These are phyloP conservation scores for Sporothrix pallida DNA, from an alignment of 2,329 filamentous ascomycete genomes.

Conservation along the genomic window DNA sequence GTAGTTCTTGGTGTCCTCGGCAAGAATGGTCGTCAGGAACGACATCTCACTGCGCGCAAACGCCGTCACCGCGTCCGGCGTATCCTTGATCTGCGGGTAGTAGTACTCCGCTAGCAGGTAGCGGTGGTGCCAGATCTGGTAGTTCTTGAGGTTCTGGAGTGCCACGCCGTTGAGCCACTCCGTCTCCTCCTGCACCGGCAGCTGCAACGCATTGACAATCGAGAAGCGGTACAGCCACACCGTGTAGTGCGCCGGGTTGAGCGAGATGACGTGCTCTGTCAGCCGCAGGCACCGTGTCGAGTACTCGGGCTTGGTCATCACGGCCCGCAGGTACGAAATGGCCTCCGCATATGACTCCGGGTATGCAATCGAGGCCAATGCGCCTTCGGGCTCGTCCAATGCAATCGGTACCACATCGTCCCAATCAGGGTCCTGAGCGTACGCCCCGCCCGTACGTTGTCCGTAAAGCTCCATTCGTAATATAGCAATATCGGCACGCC, in stretches of 20 bases:
- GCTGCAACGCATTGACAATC: slow-evolving; percentile 70
- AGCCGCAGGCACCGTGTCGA: slow-evolving; percentile 78
- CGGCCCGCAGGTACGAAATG: slow-evolving; percentile 88
- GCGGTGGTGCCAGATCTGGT: slow-evolving; percentile 91
- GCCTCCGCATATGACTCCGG: slow-evolving; percentile 87
- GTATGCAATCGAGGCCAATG: slow-evolving; percentile 92
- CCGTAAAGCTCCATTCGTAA: slow-evolving; percentile 61
- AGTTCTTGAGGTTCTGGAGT: slow-evolving; percentile 89
- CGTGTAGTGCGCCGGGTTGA: slow-evolving; percentile 98
- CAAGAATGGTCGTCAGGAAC: slow-evolving; percentile 82
- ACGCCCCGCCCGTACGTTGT: slow-evolving; percentile 53
- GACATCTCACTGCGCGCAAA: slow-evolving; percentile 70
- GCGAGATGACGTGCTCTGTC: slow-evolving; percentile 85
- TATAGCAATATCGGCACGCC: slow-evolving; percentile 58
- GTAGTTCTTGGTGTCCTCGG: slow-evolving; percentile 92
- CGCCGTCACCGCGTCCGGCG: slow-evolving; percentile 59
- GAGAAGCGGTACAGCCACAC: slow-evolving; percentile 96
- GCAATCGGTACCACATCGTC: slow-evolving; percentile 83
- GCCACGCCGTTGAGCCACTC: slow-evolving; percentile 86
- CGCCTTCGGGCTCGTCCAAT: slow-evolving; percentile 80
- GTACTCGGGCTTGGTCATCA: slow-evolving; percentile 89
- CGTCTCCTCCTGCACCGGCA: slow-evolving; percentile 73
- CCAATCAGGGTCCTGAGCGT: slow-evolving; percentile 76
- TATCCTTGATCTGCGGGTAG: slow-evolving; percentile 65
- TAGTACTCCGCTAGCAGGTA: slow-evolving; percentile 68